Evolutionary conservation across 371 early-diverging fungal genomes (phyloP), one percentile per base, ranked within the genome.

Genomic region (Dipsacomyces acuminosporus): DNA sequence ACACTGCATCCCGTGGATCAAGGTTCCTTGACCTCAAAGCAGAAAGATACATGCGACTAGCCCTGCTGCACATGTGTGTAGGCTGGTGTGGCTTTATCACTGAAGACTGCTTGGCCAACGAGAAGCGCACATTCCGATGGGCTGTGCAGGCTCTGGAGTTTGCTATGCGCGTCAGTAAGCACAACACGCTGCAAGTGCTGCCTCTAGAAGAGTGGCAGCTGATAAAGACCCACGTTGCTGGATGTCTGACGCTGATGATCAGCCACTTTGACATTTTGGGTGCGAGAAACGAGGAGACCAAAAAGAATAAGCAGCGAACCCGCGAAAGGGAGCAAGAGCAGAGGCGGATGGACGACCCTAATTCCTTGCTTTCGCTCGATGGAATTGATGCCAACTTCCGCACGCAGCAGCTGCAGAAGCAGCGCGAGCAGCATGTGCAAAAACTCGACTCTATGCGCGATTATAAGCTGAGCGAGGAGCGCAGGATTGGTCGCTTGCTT

Each of bases 41-140:
- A 3, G 62, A 69, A 46, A 54, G 65, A 9, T 56, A 51, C 17
- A 56, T 75, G 43, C 62, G 69, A 15, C 35, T 64, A 43, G 54
- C 82, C 40, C 67, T 90, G 19, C 75, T 85, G 8, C 80, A 82
- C 8, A 74, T 93, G 15, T 80, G 89, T 2, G 86, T 89, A 36
- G 88, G 88, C 41, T 93, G 93, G 93, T 86, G 89, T 41, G 84
- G 82, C 49, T 93, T 93, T 53, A 78, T 76, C 21, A 82, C 86
- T 25, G 84, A 85, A 46, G 88, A 88, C 51, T 90, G 89, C 60
- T 79, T 80, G 41, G 86, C 85, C 0, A 81, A 81, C 14, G 88
- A 89, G 45, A 76, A 84, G 19, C 88, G 86, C 60, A 93, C 92
- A 0, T 89, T 90, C 75, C 81, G 89, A 20, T 93, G 93, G 93